Conservation (phyloP, 768 basidiomycete species). For the Xerocomus brunneocitrinus region DNA sequence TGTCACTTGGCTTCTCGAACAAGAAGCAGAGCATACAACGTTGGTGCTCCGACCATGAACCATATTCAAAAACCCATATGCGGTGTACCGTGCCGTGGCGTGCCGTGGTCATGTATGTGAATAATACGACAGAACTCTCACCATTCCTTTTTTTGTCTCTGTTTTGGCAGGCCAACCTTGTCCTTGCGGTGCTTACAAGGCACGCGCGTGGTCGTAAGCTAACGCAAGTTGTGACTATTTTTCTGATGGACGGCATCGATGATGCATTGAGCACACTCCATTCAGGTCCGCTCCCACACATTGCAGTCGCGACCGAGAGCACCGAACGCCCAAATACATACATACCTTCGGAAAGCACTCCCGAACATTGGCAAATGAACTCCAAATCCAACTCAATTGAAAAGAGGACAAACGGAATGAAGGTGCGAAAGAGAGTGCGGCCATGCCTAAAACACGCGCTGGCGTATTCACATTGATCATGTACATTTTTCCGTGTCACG, state of each 20-base stretch:
- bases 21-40: not conserved
- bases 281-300: slow-evolving; percentile 17
- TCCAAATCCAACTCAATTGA: not conserved
- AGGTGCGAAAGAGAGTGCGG: slow-evolving; percentile 14
- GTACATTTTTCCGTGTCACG: slow-evolving; percentile 14
- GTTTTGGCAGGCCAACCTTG: slow-evolving; percentile 16
- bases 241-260: slow-evolving; percentile 17
- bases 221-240: not conserved
- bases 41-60: not conserved
- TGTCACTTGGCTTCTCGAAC: not conserved
- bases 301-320: slow-evolving; percentile 6
- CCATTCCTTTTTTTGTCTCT: not conserved
- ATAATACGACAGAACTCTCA: not conserved
- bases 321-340: not conserved
- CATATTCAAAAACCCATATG: not conserved
- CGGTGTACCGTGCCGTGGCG: not conserved
- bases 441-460: slow-evolving; percentile 30
- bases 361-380: not conserved
- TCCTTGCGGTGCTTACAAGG: slow-evolving; percentile 29
- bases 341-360: not conserved
- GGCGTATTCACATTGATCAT: not conserved
- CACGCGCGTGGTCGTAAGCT: slow-evolving; percentile 5
- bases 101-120: not conserved
- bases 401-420: slow-evolving; percentile 8
- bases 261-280: not conserved